Evolutionary conservation across 352 stramenopile species (phyloP).

Genomic region (Phytophthora sp.): DNA sequence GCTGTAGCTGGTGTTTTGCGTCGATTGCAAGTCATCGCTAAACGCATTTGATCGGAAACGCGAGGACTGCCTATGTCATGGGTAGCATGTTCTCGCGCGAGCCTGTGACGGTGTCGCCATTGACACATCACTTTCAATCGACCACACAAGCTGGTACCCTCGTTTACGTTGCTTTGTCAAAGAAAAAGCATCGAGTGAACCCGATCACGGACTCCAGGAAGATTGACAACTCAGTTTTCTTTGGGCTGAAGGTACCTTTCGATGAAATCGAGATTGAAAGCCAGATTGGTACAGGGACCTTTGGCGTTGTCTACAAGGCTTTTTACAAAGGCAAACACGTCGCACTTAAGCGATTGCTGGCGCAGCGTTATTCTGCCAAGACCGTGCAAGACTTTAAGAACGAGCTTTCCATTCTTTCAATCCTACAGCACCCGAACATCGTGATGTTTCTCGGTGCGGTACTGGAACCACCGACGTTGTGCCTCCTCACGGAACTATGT

Average conservation of each 20-base stretch:
- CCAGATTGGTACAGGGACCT: constrained; percentile 75
- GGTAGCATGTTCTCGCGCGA: constrained; percentile 56
- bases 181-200: constrained; percentile 61
- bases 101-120: constrained; percentile 61
- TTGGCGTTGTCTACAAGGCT: constrained; percentile 82
- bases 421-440: constrained; percentile 80
- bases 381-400: constrained; percentile 78
- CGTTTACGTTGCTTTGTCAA: constrained; percentile 73
- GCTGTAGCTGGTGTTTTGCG: no score
- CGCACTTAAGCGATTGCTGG: constrained; percentile 69
- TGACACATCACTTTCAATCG: constrained; percentile 66
- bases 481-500: constrained; percentile 77
- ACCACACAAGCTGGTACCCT: constrained; percentile 75
- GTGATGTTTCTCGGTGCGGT: constrained; percentile 83
- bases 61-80: constrained; percentile 49
- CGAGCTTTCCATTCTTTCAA: constrained; percentile 83
- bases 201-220: constrained; percentile 62
- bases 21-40: no score
- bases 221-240: constrained; percentile 70
- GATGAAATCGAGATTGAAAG: constrained; percentile 72
- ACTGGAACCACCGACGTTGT: constrained; percentile 71
- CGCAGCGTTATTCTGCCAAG: constrained; percentile 62
- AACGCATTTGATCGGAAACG: no score
- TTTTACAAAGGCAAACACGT: constrained; percentile 79
- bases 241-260: constrained; percentile 68